Percentiles rank a stretch among this genome's conserved stretches.
Conservation (phyloP, 2,329 filamentous ascomycete genomes). For the Cladophialophora chaetospira region DNA sequence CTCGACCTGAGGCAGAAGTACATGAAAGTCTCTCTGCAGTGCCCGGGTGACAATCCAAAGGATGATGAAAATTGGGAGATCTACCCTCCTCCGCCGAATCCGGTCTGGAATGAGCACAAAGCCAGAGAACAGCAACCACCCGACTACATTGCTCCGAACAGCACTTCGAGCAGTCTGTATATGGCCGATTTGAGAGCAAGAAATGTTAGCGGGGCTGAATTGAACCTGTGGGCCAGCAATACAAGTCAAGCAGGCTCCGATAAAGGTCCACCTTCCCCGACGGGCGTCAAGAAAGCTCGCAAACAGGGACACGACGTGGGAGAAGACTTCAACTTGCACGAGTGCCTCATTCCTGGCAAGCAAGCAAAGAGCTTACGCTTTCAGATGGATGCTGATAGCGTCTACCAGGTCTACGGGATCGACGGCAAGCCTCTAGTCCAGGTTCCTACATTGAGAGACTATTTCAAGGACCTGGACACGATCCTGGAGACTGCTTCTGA, state of each 20-base stretch:
- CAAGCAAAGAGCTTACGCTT: constrained; percentile 71
- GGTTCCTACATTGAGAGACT: constrained; percentile 92
- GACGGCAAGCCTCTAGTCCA: constrained; percentile 70
- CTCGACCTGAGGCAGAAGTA: constrained; percentile 87
- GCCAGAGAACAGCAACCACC: constrained; percentile 38
- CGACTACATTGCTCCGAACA: constrained; percentile 31
- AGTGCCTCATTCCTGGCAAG: constrained; percentile 75
- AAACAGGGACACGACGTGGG: constrained; percentile 91
- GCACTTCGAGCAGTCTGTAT: constrained; percentile 35
- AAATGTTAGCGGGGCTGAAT: constrained; percentile 11
- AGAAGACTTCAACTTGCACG: constrained; percentile 78
- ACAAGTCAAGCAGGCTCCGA: constrained; percentile 37
- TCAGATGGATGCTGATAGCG: constrained; percentile 76
- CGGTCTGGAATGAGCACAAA: constrained; percentile 74
- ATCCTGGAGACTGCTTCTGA: constrained; percentile 90
- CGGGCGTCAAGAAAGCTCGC: constrained; percentile 61
- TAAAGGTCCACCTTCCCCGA: constrained; percentile 41
- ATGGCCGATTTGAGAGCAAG: constrained; percentile 27
- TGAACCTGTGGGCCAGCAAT: constrained; percentile 32
- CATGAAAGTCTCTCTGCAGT: constrained; percentile 79
- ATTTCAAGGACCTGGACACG: constrained; percentile 89
- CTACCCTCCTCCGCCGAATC: constrained; percentile 88
- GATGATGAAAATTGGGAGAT: constrained; percentile 82
- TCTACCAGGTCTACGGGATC: constrained; percentile 84
- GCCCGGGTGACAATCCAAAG: constrained; percentile 81